These are phyloP conservation scores for Leishmania mexicana DNA, from an alignment of 208 protist genomes.

Conservation along the genomic window DNA sequence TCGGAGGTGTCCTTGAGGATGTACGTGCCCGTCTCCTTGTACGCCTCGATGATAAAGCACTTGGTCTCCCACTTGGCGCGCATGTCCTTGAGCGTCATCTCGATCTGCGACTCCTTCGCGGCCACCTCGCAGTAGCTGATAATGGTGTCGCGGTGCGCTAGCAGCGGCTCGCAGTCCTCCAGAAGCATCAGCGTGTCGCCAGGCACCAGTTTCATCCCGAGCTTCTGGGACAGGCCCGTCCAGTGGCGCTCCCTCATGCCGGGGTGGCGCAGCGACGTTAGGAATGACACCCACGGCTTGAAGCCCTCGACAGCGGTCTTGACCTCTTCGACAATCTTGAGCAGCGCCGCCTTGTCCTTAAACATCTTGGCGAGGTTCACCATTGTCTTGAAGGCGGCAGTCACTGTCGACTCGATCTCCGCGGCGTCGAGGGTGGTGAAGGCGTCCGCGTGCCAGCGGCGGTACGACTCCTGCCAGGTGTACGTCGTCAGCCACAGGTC, in stretches of 20 bases:
- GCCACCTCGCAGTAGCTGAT: conserved; percentile 95
- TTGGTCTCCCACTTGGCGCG: conserved; percentile 94
- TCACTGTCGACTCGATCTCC: conserved; percentile 92
- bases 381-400: conserved; percentile 90
- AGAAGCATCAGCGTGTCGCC: conserved; percentile 89
- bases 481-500: conserved; percentile 96
- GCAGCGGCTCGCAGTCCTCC: conserved; percentile 82
- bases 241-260: conserved; percentile 98
- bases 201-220: conserved; percentile 88
- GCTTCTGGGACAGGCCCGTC: conserved; percentile 89
- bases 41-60: conserved; percentile 90
- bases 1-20: conserved; percentile 94
- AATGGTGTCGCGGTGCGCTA: conserved; percentile 89
- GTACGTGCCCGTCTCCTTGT: conserved; percentile 94
- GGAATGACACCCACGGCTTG: conserved; percentile 95
- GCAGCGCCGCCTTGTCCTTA: conserved; percentile 90
- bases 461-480: conserved; percentile 94
- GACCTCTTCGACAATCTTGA: conserved; percentile 92
- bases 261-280: conserved; percentile 94
- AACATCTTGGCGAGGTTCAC: conserved; percentile 91
- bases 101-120: conserved; percentile 97
- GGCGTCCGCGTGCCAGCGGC: conserved; percentile 93
- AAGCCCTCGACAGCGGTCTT: conserved; percentile 92
- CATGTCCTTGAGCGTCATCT: conserved; percentile 96
- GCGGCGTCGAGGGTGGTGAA: conserved; percentile 94